A percentile compares a stretch with the other conserved stretches of the same genome.
Conservation (phyloP, 2,329 filamentous ascomycete genomes). For the Sporothrix brunneoviolacea region DNA sequence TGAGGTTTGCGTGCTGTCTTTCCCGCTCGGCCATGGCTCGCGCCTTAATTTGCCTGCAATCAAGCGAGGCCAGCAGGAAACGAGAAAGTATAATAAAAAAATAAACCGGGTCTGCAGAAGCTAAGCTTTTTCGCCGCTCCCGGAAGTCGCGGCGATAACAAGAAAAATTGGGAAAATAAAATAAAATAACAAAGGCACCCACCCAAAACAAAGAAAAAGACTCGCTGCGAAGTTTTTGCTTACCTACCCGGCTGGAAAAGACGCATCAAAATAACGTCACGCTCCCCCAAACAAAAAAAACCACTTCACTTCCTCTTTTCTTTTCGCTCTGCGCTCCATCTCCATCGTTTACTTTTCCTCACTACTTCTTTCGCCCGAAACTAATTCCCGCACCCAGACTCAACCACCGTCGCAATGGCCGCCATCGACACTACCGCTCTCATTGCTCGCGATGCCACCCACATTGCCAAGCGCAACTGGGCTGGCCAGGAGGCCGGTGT, state of each 20-base stretch:
- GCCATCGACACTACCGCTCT: constrained; percentile 26
- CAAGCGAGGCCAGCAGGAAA: constrained; percentile 5
- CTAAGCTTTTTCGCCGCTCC: constrained; percentile 16
- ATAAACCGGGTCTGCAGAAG: constrained; percentile 12
- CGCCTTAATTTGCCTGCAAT: background rate
- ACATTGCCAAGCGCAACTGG: constrained; percentile 52
- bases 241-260: constrained; percentile 5
- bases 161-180: constrained; percentile 8
- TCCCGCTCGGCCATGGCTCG: background rate
- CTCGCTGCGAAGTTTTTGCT: constrained; percentile 9
- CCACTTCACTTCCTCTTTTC: background rate
- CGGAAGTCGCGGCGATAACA: constrained; percentile 21
- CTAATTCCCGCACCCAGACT: constrained; percentile 11
- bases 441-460: constrained; percentile 30
- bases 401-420: constrained; percentile 25
- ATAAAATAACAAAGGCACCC: constrained; percentile 8
- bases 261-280: constrained; percentile 8
- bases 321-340: background rate
- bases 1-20: background rate
- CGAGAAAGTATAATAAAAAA: constrained; percentile 5
- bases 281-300: background rate
- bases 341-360: background rate
- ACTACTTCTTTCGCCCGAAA: constrained; percentile 5
- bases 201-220: constrained; percentile 15
- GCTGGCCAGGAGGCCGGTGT: constrained; percentile 51